These are phyloP conservation scores for Phytophthora colocasiae DNA, from an alignment of 352 stramenopile genomes.

Conservation along the genomic window DNA sequence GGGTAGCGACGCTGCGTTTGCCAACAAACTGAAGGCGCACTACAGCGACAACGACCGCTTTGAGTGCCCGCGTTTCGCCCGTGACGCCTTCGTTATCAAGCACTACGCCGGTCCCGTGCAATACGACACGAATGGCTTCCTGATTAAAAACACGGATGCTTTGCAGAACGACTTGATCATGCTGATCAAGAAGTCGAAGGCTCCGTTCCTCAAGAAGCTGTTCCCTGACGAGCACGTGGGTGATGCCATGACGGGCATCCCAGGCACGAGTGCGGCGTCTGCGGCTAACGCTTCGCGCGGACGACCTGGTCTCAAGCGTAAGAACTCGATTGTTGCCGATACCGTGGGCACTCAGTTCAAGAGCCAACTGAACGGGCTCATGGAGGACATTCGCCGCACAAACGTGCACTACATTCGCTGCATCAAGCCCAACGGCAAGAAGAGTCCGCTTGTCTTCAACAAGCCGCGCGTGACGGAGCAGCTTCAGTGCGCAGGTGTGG, in stretches of 20 bases:
- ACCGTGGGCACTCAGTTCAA: slow-evolving; percentile 94
- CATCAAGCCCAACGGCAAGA: slow-evolving; percentile 98
- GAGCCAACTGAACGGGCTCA: slow-evolving; percentile 92
- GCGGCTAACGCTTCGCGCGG: slow-evolving; percentile 28
- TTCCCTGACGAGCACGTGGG: slow-evolving; percentile 77
- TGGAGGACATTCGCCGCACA: slow-evolving; percentile 95
- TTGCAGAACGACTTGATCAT: slow-evolving; percentile 93
- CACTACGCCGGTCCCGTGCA: slow-evolving; percentile 97
- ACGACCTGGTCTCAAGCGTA: slow-evolving; percentile 62
- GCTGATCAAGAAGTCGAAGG: slow-evolving; percentile 75
- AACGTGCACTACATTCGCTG: slow-evolving; percentile 99
- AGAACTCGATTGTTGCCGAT: slow-evolving; percentile 84
- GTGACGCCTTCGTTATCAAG: slow-evolving; percentile 94
- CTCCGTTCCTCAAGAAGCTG: slow-evolving; percentile 77
- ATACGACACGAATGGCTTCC: slow-evolving; percentile 94
- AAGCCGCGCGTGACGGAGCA: slow-evolving; percentile 95
- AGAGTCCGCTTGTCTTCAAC: slow-evolving; percentile 91
- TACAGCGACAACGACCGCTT: slow-evolving; percentile 92
- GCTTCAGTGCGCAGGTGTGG: slow-evolving; percentile 97
- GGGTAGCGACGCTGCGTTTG: slow-evolving; percentile 85
- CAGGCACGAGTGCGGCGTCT: slow-evolving; percentile 26
- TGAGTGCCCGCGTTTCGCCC: slow-evolving; percentile 79
- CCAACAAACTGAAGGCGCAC: slow-evolving; percentile 90
- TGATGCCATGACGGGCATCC: slow-evolving; percentile 54
- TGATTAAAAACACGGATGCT: slow-evolving; percentile 98